Percentiles rank a stretch among this genome's conserved stretches.
These are phyloP conservation scores for Perkinsus olseni DNA, from an alignment of 169 alveolate species.

Conservation along the genomic window DNA sequence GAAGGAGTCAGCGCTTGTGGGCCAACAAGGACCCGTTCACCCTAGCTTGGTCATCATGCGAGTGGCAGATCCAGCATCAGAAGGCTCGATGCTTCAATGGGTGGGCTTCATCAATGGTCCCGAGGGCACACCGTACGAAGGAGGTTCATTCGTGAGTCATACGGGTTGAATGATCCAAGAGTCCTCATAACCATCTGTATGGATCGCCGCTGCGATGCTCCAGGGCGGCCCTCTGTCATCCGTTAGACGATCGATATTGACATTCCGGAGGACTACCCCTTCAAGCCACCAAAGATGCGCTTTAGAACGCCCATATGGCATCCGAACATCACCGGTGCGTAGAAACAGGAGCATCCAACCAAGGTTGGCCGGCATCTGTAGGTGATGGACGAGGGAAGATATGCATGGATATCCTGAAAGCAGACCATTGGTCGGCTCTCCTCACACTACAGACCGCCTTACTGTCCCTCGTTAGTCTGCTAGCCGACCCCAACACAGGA, in stretches of 20 bases:
- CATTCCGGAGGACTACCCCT: slow-evolving; percentile 57
- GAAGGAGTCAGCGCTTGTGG: not conserved
- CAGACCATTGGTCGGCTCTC: not conserved
- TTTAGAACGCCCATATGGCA: slow-evolving; percentile 60
- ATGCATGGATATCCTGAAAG: not conserved
- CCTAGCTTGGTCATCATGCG: not conserved
- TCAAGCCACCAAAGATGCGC: slow-evolving; percentile 61
- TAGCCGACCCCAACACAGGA: not conserved
- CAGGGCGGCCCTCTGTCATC: not conserved
- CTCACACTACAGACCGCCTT: not conserved
- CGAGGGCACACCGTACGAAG: not conserved
- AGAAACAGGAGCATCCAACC: slow-evolving; percentile 29
- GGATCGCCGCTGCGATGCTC: no score
- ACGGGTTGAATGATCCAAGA: not conserved
- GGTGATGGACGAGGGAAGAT: not conserved
- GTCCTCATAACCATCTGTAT: not conserved
- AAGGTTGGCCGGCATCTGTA: not conserved
- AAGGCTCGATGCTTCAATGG: not conserved
- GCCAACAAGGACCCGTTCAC: not conserved
- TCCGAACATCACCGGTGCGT: slow-evolving; percentile 47
- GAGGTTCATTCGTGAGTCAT: not conserved
- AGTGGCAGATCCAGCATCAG: not conserved
- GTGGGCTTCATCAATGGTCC: not conserved
- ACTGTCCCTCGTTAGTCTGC: not conserved
- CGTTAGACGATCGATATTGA: slow-evolving; percentile 33